Percentiles rank a stretch among this genome's conserved stretches.
phyloP scores from a whole-genome alignment of 768 basidiomycete species.

The Collybia mongolica region DNA sequence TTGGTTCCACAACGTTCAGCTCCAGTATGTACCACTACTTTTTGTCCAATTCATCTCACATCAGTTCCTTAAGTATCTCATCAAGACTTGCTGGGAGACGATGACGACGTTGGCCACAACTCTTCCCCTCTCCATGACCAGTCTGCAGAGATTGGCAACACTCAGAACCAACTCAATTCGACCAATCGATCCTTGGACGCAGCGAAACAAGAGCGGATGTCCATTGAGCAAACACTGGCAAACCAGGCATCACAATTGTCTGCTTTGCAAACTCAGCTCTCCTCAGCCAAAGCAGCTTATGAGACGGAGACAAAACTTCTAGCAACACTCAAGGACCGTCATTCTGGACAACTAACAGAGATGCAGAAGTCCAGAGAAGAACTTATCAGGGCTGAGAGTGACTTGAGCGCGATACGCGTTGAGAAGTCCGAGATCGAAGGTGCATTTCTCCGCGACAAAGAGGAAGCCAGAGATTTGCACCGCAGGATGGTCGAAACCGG shows the following conservation, averaged over 20 bases:
- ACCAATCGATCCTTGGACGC: slow-evolving; percentile 72
- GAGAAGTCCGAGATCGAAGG: slow-evolving; percentile 94
- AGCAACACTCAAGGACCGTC: slow-evolving; percentile 65
- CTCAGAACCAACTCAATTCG: slow-evolving; percentile 80
- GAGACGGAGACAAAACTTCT: slow-evolving; percentile 81
- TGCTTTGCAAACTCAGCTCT: slow-evolving; percentile 79
- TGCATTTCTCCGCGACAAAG: slow-evolving; percentile 84
- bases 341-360: slow-evolving; percentile 61
- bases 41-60: not conserved
- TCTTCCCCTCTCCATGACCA: slow-evolving; percentile 63
- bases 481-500: slow-evolving; percentile 80
- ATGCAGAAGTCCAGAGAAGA: slow-evolving; percentile 74
- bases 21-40: slow-evolving; percentile 21
- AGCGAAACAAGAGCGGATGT: slow-evolving; percentile 61
- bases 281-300: slow-evolving; percentile 79
- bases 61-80: slow-evolving; percentile 9
- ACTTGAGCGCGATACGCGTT: slow-evolving; percentile 81
- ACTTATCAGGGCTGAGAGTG: slow-evolving; percentile 87
- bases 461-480: slow-evolving; percentile 86
- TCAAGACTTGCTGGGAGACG: slow-evolving; percentile 71
- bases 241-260: slow-evolving; percentile 74
- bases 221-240: slow-evolving; percentile 63
- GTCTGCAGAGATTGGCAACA: slow-evolving; percentile 85
- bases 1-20: slow-evolving; percentile 35
- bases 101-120: slow-evolving; percentile 53